phyloP scores from a whole-genome alignment of 768 basidiomycete genomes.

The Amanita thiersii region DNA sequence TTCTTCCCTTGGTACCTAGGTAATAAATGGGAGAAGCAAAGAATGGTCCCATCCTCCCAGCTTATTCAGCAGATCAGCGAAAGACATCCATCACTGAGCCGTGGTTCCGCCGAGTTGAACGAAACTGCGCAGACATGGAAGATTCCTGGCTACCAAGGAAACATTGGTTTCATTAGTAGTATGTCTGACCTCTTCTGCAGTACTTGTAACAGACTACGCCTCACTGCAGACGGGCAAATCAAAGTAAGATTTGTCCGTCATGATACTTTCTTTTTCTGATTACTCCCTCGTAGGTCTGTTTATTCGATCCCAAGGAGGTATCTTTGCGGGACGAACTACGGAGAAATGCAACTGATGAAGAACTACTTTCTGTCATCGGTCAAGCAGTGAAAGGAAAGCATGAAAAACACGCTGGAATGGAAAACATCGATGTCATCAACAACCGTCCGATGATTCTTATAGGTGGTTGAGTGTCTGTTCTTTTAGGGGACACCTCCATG shows the following conservation, averaged over 20 bases:
- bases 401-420: conserved; percentile 82
- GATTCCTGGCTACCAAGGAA: conserved; percentile 63
- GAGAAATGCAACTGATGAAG: conserved; percentile 51
- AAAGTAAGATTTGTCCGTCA: conserved; percentile 40
- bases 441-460: conserved; percentile 91
- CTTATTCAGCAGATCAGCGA: conserved; percentile 43
- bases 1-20: conserved; percentile 31
- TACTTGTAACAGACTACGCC: conserved; percentile 73
- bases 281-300: conserved; percentile 54
- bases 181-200: conserved; percentile 93
- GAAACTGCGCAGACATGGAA: conserved; percentile 79
- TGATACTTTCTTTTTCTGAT: conserved; percentile 2
- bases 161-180: conserved; percentile 83
- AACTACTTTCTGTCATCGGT: conserved; percentile 52
- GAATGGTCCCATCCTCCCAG: conserved; percentile 73
- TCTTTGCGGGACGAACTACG: conserved; percentile 75
- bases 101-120: conserved; percentile 58
- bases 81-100: conserved; percentile 41
- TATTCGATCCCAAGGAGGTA: conserved; percentile 81
- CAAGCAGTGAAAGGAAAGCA: conserved; percentile 64
- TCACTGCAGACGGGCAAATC: conserved; percentile 88
- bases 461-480: conserved; percentile 71
- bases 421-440: conserved; percentile 63
- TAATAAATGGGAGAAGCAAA: conserved; percentile 77
- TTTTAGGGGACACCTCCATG: conserved; percentile 13